Conservation (phyloP, 495 filamentous ascomycete genomes). For the Endocarpon pusillum region DNA sequence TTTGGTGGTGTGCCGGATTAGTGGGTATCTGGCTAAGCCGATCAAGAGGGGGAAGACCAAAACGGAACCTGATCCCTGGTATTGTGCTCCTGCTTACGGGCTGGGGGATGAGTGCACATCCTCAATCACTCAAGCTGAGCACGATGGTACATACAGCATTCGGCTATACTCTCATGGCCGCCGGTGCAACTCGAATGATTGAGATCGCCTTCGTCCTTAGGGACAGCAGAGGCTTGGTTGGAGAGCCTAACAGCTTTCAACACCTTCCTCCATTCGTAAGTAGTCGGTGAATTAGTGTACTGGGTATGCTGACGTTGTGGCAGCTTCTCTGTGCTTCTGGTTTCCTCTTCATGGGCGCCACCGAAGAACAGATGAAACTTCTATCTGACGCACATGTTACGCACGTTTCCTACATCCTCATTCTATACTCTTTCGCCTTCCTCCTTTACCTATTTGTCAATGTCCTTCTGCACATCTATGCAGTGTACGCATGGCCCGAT, state of each 20-base stretch:
- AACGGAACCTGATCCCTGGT: conserved; percentile 82
- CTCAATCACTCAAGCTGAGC: conserved; percentile 65
- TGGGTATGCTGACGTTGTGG: conserved; percentile 1
- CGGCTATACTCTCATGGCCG: conserved; percentile 89
- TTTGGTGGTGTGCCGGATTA: conserved; percentile 92
- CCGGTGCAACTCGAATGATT: conserved; percentile 66
- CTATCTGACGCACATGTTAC: conserved; percentile 56
- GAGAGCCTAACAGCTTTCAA: conserved; percentile 72
- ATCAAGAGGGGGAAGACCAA: conserved; percentile 64
- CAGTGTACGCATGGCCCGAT: conserved; percentile 39
- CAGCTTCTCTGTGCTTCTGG: conserved; percentile 85
- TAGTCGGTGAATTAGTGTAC: conserved; percentile 7
- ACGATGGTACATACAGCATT: conserved; percentile 86
- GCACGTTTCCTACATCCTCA: conserved; percentile 79
- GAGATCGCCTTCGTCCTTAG: conserved; percentile 78
- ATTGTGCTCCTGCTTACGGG: conserved; percentile 84
- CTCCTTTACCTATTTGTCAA: conserved; percentile 77
- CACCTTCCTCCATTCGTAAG: conserved; percentile 81
- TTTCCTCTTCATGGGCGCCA: conserved; percentile 94
- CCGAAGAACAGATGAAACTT: conserved; percentile 83
- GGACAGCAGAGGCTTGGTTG: conserved; percentile 42
- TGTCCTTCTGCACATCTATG: conserved; percentile 70
- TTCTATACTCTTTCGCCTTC: conserved; percentile 80
- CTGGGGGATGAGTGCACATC: conserved; percentile 85
- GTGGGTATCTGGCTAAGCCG: conserved; percentile 83